phyloP scores from a whole-genome alignment of 139 green algal genomes.

The Chlorella sp. region DNA sequence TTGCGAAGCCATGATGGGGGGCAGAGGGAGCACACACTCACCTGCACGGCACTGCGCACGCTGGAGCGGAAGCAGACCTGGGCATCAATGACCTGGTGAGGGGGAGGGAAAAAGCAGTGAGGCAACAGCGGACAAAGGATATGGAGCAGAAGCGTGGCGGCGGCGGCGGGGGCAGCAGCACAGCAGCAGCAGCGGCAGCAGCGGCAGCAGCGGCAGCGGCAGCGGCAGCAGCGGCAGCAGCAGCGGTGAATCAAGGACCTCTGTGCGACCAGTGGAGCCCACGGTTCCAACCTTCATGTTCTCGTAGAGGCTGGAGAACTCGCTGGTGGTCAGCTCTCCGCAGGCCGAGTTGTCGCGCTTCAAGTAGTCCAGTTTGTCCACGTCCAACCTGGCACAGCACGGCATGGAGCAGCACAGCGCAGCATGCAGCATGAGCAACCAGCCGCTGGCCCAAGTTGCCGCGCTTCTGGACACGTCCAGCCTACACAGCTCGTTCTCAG shows the following conservation, averaged over 20 bases:
- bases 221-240: too few relatives aligned
- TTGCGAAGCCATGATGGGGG: too few relatives aligned
- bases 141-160: neutral
- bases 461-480: too few relatives aligned
- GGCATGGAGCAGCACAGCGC: neutral
- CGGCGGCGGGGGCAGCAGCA: neutral
- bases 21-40: too few relatives aligned
- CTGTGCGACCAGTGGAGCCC: neutral
- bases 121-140: too few relatives aligned
- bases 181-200: too few relatives aligned
- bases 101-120: slow-evolving; percentile 5
- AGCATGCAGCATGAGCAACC: neutral
- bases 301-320: slow-evolving; percentile 42
- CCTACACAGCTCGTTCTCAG: too few relatives aligned
- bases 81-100: slow-evolving; percentile 68
- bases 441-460: too few relatives aligned
- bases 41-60: slow-evolving; percentile 32
- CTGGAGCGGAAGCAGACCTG: slow-evolving; percentile 79
- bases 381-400: slow-evolving; percentile 56
- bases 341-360: slow-evolving; percentile 59
- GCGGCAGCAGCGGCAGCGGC: too few relatives aligned
- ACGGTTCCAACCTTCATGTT: neutral
- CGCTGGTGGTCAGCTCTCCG: slow-evolving; percentile 58
- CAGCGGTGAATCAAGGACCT: too few relatives aligned
- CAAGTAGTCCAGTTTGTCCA: slow-evolving; percentile 75